Evolutionary conservation across 352 stramenopile genomes (phyloP).

Genomic region (Pythium guiyangense): DNA sequence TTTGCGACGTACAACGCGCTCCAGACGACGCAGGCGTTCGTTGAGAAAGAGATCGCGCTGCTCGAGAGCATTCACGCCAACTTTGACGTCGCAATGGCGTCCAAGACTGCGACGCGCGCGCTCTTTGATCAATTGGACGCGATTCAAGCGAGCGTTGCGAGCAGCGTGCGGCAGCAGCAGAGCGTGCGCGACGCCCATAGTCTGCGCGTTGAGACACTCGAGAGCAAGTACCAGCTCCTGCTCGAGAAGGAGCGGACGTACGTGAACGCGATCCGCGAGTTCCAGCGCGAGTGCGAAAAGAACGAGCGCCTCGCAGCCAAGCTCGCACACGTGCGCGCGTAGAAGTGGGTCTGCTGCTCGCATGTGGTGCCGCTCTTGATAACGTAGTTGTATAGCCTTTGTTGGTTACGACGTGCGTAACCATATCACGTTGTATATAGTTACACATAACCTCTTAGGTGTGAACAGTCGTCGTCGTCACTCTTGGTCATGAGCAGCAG

Average conservation of each 20-base stretch:
- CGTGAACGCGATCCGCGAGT: slow-evolving; percentile 80
- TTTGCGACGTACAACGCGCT: slow-evolving; percentile 87
- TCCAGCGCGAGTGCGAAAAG: slow-evolving; percentile 87
- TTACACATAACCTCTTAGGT: too few relatives aligned
- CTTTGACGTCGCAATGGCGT: slow-evolving; percentile 74
- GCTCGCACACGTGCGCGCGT: too few relatives aligned
- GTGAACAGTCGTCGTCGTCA: too few relatives aligned
- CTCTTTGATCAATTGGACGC: slow-evolving; percentile 78
- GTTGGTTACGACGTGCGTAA: too few relatives aligned
- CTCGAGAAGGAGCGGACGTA: slow-evolving; percentile 79
- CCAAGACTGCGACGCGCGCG: slow-evolving; percentile 46
- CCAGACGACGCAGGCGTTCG: slow-evolving; percentile 71
- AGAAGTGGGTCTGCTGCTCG: too few relatives aligned
- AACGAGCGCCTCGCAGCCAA: slow-evolving; percentile 58
- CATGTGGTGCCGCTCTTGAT: too few relatives aligned
- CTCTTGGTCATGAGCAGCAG: neutral
- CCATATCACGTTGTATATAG: too few relatives aligned
- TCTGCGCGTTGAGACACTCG: slow-evolving; percentile 44
- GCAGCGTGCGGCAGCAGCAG: slow-evolving; percentile 51
- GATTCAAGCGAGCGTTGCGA: slow-evolving; percentile 62
- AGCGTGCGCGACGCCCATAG: slow-evolving; percentile 35
- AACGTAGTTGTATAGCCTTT: too few relatives aligned
- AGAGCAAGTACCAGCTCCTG: slow-evolving; percentile 76
- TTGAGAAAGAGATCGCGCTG: slow-evolving; percentile 85
- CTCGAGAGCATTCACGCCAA: slow-evolving; percentile 84